These are phyloP conservation scores for Madurella fahalii DNA, from an alignment of 2,329 filamentous ascomycete species.

Conservation along the genomic window DNA sequence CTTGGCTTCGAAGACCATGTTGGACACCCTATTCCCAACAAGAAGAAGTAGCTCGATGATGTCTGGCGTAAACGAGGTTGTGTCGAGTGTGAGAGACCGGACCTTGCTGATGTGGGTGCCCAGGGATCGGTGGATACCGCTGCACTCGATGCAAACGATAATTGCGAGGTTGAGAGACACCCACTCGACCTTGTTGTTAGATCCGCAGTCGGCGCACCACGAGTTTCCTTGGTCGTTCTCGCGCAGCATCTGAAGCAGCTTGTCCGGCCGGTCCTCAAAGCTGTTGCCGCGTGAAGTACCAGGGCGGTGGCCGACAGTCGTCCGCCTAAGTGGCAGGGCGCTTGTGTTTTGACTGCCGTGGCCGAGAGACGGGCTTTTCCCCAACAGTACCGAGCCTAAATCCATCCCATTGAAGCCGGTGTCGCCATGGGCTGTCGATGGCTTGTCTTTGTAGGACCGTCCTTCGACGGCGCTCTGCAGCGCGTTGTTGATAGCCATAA, in stretches of 20 bases:
- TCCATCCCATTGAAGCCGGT: conserved; percentile 67
- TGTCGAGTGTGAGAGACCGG: conserved; percentile 89
- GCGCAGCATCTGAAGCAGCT: conserved; percentile 79
- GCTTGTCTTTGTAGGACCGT: conserved; percentile 56
- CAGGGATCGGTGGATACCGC: conserved; percentile 91
- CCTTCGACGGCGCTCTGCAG: conserved; percentile 93
- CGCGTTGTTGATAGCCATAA: conserved; percentile 92
- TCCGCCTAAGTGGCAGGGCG: conserved; percentile 71
- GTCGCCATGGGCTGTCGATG: conserved; percentile 42
- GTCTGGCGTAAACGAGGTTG: conserved; percentile 92
- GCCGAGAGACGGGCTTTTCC: conserved; percentile 74
- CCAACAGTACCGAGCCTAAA: conserved; percentile 88
- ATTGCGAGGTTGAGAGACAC: conserved; percentile 97
- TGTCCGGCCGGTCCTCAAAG: conserved; percentile 79
- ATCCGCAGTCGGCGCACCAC: conserved; percentile 92
- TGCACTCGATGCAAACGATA: conserved; percentile 95
- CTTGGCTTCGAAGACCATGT: conserved; percentile 92
- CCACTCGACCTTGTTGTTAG: conserved; percentile 92
- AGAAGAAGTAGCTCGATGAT: conserved; percentile 90
- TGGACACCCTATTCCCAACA: conserved; percentile 90
- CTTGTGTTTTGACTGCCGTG: conserved; percentile 40
- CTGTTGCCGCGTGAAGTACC: conserved; percentile 65
- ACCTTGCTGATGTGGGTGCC: conserved; percentile 98
- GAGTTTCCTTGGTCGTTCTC: conserved; percentile 90
- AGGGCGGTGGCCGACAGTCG: conserved; percentile 86